Evolutionary conservation across 768 basidiomycete genomes (phyloP).

Genomic region (Leccinum broughii): DNA sequence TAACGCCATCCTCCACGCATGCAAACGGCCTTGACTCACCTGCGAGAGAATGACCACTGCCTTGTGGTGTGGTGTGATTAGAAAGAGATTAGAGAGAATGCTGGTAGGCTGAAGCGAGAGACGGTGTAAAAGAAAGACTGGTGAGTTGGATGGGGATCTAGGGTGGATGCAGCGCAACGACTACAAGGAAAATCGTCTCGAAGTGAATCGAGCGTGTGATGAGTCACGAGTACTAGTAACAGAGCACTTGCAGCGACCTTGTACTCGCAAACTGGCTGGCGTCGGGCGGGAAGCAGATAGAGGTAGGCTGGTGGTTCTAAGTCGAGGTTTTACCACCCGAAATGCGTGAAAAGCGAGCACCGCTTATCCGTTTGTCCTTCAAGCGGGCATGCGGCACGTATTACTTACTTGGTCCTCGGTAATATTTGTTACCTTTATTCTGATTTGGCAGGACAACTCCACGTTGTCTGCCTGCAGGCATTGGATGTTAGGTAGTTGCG

Average conservation of each 20-base stretch:
- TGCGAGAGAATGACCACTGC: slow-evolving; percentile 12
- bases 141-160: slow-evolving; percentile 27
- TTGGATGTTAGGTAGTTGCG: slow-evolving; percentile 39
- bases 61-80: slow-evolving; percentile 23
- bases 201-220: slow-evolving; percentile 53
- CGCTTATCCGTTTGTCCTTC: slow-evolving; percentile 51
- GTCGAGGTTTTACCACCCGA: slow-evolving; percentile 44
- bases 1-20: slow-evolving; percentile 3
- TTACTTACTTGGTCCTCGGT: slow-evolving; percentile 34
- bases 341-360: slow-evolving; percentile 52
- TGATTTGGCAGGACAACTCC: slow-evolving; percentile 50
- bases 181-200: slow-evolving; percentile 45
- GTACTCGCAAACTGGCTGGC: slow-evolving; percentile 29
- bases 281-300: slow-evolving; percentile 23
- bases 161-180: slow-evolving; percentile 29
- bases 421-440: slow-evolving; percentile 47
- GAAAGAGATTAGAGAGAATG: slow-evolving; percentile 17
- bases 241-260: slow-evolving; percentile 27
- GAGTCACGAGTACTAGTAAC: slow-evolving; percentile 26
- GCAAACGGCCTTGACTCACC: slow-evolving; percentile 18
- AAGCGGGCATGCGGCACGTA: slow-evolving; percentile 33
- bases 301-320: slow-evolving; percentile 25
- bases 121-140: slow-evolving; percentile 38
- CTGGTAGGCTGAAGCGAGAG: slow-evolving; percentile 31
- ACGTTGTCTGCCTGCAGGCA: slow-evolving; percentile 84